A percentile compares a stretch with the other conserved stretches of the same genome.
Conservation (phyloP, 306 rosid species). For the Calophaca sinica region DNA sequence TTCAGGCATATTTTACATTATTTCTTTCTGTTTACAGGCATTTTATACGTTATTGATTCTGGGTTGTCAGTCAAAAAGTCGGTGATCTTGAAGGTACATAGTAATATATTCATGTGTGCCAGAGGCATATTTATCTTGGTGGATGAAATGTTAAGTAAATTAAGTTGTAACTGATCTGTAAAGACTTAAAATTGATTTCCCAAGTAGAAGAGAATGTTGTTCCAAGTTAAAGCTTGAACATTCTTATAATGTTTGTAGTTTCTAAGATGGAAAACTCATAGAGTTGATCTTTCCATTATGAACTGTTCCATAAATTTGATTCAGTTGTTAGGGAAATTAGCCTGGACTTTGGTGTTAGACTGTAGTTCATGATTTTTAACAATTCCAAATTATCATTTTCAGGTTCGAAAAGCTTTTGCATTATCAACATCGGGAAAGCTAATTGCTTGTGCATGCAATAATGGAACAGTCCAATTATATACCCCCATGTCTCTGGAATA, state of each 20-base stretch:
- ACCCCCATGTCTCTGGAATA: slow-evolving; percentile 59
- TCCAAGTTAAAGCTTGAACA: slow-evolving; percentile 27
- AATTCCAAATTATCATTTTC: slow-evolving; percentile 46
- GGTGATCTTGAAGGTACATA: slow-evolving; percentile 63
- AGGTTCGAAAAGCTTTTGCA: slow-evolving; percentile 76
- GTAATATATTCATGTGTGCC: slow-evolving; percentile 20
- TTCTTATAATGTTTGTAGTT: slow-evolving; percentile 34
- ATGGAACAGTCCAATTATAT: slow-evolving; percentile 68
- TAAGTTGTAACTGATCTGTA: slow-evolving; percentile 9
- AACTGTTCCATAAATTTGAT: slow-evolving; percentile 36
- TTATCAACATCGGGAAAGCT: slow-evolving; percentile 64
- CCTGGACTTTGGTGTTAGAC: background rate
- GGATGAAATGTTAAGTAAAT: slow-evolving; percentile 12
- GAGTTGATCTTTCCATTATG: slow-evolving; percentile 24
- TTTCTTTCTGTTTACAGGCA: slow-evolving; percentile 55
- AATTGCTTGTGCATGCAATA: slow-evolving; percentile 83
- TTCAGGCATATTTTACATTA: background rate
- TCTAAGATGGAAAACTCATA: slow-evolving; percentile 30
- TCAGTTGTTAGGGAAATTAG: slow-evolving; percentile 20
- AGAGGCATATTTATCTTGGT: slow-evolving; percentile 26
- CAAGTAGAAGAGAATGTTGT: slow-evolving; percentile 14
- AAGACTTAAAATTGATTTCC: slow-evolving; percentile 27
- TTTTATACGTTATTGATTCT: slow-evolving; percentile 63
- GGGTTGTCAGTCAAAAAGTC: slow-evolving; percentile 64
- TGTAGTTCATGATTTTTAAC: slow-evolving; percentile 28